Base-by-base conservation (phyloP, 2,329 filamentous ascomycete species). In the Cadophora sp. region DNA sequence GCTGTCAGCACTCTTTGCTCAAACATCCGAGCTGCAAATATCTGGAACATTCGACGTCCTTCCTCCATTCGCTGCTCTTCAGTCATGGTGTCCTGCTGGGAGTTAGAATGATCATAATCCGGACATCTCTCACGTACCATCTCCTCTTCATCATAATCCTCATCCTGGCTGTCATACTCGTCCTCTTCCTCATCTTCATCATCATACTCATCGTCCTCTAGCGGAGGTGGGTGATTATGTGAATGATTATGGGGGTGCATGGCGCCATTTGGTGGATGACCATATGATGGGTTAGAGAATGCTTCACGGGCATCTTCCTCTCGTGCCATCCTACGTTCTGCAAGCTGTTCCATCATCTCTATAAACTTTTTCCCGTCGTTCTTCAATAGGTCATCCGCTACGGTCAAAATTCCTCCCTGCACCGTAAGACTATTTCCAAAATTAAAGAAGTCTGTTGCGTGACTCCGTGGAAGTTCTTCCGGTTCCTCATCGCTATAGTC, bases 291-390 rank as follows among this genome's bases (percentile, higher is more conserved):
- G 76, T 89, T 84, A 75, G 88, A 87, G 73, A 74, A 77, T 73
- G 87, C 83, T 72, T 87, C 84, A 69, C 90, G 89, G 60, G 93
- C 92, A 78, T 97, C 94, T 81, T 96, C 94, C 82, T 98, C 95
- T 73, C 96, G 91, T 77, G 94, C 93, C 95, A 99, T 97, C 75
- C 96, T 89, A 75, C 95, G 92, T 82, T 99, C 96, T 45, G 96
- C 96, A 75, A 99, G 87, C 82, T 98, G 95, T 80, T 99, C 96
- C 96, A 99, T 99, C 96, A 99, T 99, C 79, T 99, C 96, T 80
- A 99, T 99, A 82, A 99, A 99, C 78, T 97, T 97, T 81, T 97
- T 97, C 76, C 96, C 96, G 80, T 99, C 96, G 81, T 99, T 99
- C 81, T 98, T 98, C 71, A 99, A 87, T 72, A 99, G 85, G 81